A percentile compares a stretch with the other conserved stretches of the same genome.
Evolutionary conservation across 192 early-diverging fungal genomes (phyloP).

Genomic region (Umbelopsis sp.): DNA sequence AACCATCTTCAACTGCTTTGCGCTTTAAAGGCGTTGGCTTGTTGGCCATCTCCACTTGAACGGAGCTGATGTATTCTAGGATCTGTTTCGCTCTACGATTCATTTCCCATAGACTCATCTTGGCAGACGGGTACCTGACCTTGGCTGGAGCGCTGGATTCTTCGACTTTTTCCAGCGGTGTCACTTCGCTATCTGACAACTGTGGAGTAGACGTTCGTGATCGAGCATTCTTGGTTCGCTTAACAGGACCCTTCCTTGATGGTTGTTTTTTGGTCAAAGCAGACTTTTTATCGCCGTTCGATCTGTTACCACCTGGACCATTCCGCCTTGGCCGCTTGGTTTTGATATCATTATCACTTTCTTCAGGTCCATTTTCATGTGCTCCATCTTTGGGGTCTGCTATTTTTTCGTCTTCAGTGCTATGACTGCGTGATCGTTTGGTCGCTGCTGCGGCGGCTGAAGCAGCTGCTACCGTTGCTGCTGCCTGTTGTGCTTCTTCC

Average conservation of each 20-base stretch:
- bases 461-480: neutral
- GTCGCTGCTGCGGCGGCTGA: neutral
- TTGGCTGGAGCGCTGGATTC: conserved; percentile 45
- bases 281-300: neutral
- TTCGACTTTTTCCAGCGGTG: conserved; percentile 3
- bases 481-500: conserved; percentile 8
- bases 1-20: neutral
- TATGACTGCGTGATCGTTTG: conserved; percentile 17
- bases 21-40: neutral
- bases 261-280: neutral
- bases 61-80: conserved; percentile 53
- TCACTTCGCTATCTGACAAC: conserved; percentile 9
- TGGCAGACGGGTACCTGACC: conserved; percentile 52
- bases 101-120: conserved; percentile 63
- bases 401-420: neutral
- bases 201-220: conserved; percentile 32
- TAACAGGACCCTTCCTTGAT: neutral
- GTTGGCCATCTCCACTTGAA: conserved; percentile 29
- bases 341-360: conserved; percentile 2
- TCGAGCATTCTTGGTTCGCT: conserved; percentile 9
- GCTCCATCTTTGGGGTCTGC: neutral
- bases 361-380: neutral
- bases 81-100: conserved; percentile 65
- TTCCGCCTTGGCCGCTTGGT: neutral
- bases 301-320: neutral